Base-by-base conservation (phyloP, 257 asterid genomes). In the Cynanchum wilfordii region DNA sequence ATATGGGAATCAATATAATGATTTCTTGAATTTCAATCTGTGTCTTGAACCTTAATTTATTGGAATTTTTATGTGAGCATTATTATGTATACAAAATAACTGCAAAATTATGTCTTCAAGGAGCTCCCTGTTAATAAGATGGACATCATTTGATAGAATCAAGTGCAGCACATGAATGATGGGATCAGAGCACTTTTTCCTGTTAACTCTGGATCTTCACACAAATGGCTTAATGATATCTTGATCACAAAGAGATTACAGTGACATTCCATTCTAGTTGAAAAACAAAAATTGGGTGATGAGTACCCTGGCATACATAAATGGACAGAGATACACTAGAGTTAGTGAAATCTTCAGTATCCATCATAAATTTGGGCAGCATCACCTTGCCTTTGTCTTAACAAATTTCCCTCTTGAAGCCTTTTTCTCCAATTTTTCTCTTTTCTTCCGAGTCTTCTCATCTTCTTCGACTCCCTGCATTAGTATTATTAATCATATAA, bases 371-470 rank as follows among this genome's bases (percentile, higher is more conserved):
- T n/a, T 62, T 29, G n/a, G 0, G 16, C 16, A 29, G 45, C 22
- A 30, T 63, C 68, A 63, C 68, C 68, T 63, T 33, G 49, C n/a
- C 49, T 5, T 63, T 19, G 49, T 19, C 68, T 19, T 63, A 63
- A 91, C 79, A 73, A 91, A 84, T 83, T 91, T 94, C 81, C 85
- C 76, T 79, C 96, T 88, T 52, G 97, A 89, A 69, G 97, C 99
- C 85, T 71, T 91, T 84, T 86, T 94, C 81, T 94, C 99, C 95
- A 94, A 77, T 80, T 94, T 94, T 36, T 94, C 97, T 80, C 97
- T 89, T 87, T 91, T 91, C 77, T 84, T 91, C 66, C 92, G 84
- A 1, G 92, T 84, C 82, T 88, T 94, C 47, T 94, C 99, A 74
- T 91, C 99, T 78, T 91, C 99, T 70, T 89, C 99, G 1, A 25